Percentiles rank a stretch among this genome's conserved stretches.
Evolutionary conservation across 768 basidiomycete species (phyloP).

Genomic region (Tylopilus intermedius): DNA sequence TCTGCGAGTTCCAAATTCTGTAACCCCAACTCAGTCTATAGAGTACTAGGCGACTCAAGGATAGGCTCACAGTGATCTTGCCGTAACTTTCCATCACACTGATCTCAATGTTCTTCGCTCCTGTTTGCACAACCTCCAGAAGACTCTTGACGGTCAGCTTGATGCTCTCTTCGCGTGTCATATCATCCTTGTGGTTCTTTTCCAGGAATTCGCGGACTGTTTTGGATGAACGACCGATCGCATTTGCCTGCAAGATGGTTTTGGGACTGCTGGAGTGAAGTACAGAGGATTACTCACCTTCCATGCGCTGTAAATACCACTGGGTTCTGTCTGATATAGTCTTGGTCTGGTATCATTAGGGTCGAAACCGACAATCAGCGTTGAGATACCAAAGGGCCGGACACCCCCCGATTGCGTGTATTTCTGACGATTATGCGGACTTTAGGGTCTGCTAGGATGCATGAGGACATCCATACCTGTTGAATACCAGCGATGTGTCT

Average conservation of each 20-base stretch:
- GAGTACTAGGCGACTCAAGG: neutral
- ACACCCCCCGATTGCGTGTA: constrained; percentile 99
- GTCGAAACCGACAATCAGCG: constrained; percentile 95
- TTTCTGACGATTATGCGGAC: constrained; percentile 43
- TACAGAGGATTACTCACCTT: constrained; percentile 52
- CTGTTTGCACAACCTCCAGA: constrained; percentile 97
- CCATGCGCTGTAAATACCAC: constrained; percentile 98
- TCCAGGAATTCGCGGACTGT: constrained; percentile 98
- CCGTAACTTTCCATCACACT: constrained; percentile 96
- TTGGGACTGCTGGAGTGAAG: neutral
- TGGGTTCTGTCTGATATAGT: constrained; percentile 95
- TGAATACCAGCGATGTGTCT: constrained; percentile 98
- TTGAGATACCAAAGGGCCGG: constrained; percentile 96
- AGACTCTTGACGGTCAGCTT: constrained; percentile 94
- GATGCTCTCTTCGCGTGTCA: constrained; percentile 84
- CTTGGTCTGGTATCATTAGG: constrained; percentile 84
- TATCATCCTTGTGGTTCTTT: constrained; percentile 93
- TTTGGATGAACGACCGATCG: constrained; percentile 96
- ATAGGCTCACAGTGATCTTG: constrained; percentile 70
- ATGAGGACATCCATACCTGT: constrained; percentile 54
- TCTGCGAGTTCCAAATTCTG: constrained; percentile 83
- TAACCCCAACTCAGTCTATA: neutral
- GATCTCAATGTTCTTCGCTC: constrained; percentile 99
- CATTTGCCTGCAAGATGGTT: constrained; percentile 69
- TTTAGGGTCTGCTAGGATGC: neutral